phyloP scores from a whole-genome alignment of 2,329 filamentous ascomycete genomes.

The Trichoderma sp. region DNA sequence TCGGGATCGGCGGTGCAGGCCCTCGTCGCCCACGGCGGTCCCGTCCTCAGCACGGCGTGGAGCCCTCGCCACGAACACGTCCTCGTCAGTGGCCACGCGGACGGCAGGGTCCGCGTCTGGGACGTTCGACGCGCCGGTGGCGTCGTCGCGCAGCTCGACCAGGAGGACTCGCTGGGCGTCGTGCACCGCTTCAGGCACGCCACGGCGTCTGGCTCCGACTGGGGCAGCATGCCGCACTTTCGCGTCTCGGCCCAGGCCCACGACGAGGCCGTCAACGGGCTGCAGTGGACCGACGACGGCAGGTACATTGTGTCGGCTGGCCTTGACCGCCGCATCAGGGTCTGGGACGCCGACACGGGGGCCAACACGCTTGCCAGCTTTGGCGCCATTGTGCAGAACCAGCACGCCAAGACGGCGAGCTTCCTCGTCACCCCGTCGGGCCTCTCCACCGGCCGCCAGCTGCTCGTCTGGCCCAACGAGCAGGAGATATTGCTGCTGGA shows the following conservation, averaged over 20 bases:
- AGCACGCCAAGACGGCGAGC: slow-evolving; percentile 60
- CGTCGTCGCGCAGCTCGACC: slow-evolving; percentile 75
- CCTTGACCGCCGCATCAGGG: slow-evolving; percentile 79
- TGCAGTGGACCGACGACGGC: slow-evolving; percentile 83
- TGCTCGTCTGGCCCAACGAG: slow-evolving; percentile 81
- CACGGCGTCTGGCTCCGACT: slow-evolving; percentile 38
- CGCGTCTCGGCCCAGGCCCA: slow-evolving; percentile 68
- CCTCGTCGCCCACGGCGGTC: slow-evolving; percentile 67
- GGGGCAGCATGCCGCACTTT: slow-evolving; percentile 42
- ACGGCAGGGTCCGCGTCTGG: slow-evolving; percentile 83
- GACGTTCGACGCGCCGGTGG: slow-evolving; percentile 80
- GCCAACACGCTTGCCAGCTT: slow-evolving; percentile 89
- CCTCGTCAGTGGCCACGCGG: slow-evolving; percentile 79
- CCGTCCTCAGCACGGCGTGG: slow-evolving; percentile 74
- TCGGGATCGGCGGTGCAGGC: slow-evolving; percentile 74
- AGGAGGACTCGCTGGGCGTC: slow-evolving; percentile 78
- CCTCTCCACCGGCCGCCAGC: slow-evolving; percentile 58
- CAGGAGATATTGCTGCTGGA: slow-evolving; percentile 79
- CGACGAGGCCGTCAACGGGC: slow-evolving; percentile 77
- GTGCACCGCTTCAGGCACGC: slow-evolving; percentile 46
- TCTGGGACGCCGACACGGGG: slow-evolving; percentile 81
- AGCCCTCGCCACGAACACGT: slow-evolving; percentile 78
- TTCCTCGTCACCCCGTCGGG: slow-evolving; percentile 66
- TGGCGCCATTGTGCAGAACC: slow-evolving; percentile 78
- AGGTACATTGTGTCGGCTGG: slow-evolving; percentile 76